A percentile compares a stretch with the other conserved stretches of the same genome.
Evolutionary conservation across 345 rosid species (phyloP).

Genomic region (Brassica rapa): DNA sequence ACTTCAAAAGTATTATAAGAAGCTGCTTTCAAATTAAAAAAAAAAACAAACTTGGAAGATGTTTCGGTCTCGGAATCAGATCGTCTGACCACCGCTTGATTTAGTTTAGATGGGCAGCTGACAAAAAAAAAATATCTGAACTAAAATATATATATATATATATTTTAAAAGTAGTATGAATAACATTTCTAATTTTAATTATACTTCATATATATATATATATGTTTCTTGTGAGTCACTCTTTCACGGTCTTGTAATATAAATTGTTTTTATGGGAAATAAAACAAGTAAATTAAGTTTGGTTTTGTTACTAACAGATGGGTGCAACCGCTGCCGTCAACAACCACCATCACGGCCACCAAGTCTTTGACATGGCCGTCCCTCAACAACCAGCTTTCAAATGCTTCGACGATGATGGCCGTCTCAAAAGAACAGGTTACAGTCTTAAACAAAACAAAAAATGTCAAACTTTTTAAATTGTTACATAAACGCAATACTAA

Average conservation of each 20-base stretch:
- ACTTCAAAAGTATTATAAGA: background rate
- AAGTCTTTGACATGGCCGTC: conserved; percentile 41
- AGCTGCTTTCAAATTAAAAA: background rate
- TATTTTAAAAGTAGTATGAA: too few species aligned
- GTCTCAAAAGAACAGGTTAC: conserved; percentile 64
- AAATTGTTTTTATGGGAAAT: background rate
- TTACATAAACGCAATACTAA: background rate
- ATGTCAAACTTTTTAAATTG: background rate
- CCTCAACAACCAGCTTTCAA: conserved; percentile 45
- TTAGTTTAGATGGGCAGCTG: too few species aligned
- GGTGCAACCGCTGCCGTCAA: conserved; percentile 52
- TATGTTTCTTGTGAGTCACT: background rate
- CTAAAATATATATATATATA: too few species aligned
- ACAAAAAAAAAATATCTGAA: too few species aligned
- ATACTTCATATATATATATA: background rate
- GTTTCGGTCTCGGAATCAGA: too few species aligned
- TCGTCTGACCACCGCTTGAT: too few species aligned
- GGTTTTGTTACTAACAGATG: conserved; percentile 39
- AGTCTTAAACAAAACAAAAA: background rate
- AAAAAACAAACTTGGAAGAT: too few species aligned
- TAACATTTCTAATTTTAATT: background rate
- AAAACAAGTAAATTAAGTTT: background rate
- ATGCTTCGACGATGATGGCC: conserved; percentile 78
- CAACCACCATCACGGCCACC: conserved; percentile 42
- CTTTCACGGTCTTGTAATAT: background rate